Base-by-base conservation (phyloP, 2,329 filamentous ascomycete genomes). In the Ceratocystis lukuohia region DNA sequence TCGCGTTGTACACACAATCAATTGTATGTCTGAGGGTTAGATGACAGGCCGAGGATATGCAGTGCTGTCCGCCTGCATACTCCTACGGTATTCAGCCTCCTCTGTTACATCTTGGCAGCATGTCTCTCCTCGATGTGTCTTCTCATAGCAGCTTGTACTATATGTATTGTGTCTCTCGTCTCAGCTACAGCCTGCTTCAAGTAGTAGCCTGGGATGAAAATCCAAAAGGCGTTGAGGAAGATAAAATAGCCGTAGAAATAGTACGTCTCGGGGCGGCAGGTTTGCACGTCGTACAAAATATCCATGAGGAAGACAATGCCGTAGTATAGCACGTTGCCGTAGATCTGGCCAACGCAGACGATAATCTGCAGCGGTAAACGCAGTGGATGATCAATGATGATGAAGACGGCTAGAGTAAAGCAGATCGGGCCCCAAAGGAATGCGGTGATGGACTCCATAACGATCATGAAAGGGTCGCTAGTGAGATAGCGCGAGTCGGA, bases 401-500 rank as follows among this genome's bases (percentile, higher is more conserved):
- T 79, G 69, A 73, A 74, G 70, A 73, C 77, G 2, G 79, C 80
- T 68, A 76, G 74, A 45, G 76, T 62, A 69, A 82, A 79, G 48
- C 79, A 82, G 53, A 83, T 72, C 1, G 81, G 81, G 1, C 81
- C 81, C 80, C 81, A 83, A 70, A 75, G 74, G 50, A 79, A 71
- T 44, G 81, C 80, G 5, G 81, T 83, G 66, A 82, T 72, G 66
- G 78, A 74, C 72, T 84, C 81, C 80, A 83, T 83, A 70, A 76
- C 78, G n/a, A 82, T 74, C n/a, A 81, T 73, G 69, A 84, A 83
- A 22, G 79, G 71, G 70, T 84, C 80, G 15, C 74, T 76, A 1
- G 77, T 80, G 57, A 83, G 74, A 71, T 84, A 84, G 69, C 82
- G 78, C 2, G 80, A 82, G 72, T 84, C 82, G 7, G 80, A 81